Percentiles rank a stretch among this genome's conserved stretches.
These are phyloP conservation scores for Fusarium protoensiforme DNA, from an alignment of 2,329 filamentous ascomycete species.

Conservation along the genomic window DNA sequence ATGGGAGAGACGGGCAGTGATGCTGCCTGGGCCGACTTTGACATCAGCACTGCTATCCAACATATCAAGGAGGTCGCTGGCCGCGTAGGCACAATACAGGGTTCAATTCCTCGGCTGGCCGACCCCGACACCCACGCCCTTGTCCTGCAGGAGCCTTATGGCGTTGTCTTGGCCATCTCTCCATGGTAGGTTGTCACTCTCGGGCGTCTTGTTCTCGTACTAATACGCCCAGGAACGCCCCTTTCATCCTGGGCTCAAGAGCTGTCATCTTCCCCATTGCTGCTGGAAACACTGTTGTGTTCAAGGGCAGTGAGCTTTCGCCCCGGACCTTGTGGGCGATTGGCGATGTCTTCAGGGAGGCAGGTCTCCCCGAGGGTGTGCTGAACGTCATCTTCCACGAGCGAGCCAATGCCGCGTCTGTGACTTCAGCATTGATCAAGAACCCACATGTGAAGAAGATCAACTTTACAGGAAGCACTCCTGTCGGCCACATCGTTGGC, in stretches of 20 bases:
- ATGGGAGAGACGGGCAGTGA: conserved; percentile 58
- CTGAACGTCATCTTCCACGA: conserved; percentile 78
- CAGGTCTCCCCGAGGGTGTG: conserved; percentile 79
- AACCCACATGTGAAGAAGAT: conserved; percentile 78
- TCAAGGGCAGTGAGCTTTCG: conserved; percentile 77
- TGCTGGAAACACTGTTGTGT: conserved; percentile 78
- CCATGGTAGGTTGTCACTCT: conserved; percentile 71
- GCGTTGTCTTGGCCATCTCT: conserved; percentile 81
- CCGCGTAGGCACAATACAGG: conserved; percentile 52
- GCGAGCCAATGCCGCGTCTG: conserved; percentile 71
- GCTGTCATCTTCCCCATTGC: conserved; percentile 74
- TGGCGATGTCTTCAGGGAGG: conserved; percentile 73
- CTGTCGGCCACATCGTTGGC: conserved; percentile 78
- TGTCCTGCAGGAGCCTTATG: conserved; percentile 79
- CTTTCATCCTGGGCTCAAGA: conserved; percentile 65
- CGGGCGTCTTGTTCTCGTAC: not conserved
- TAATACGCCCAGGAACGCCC: conserved; percentile 61
- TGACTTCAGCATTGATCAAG: conserved; percentile 76
- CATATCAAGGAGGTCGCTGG: conserved; percentile 57
- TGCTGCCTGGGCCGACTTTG: conserved; percentile 54
- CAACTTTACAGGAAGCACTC: conserved; percentile 86
- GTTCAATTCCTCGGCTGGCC: conserved; percentile 49
- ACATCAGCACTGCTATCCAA: conserved; percentile 50
- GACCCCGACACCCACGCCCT: conserved; percentile 61
- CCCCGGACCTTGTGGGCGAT: conserved; percentile 74